Percentiles rank a stretch among this genome's conserved stretches.
Conservation (phyloP, 1,139 yeast species). For the Suhomyces anneliseae region DNA sequence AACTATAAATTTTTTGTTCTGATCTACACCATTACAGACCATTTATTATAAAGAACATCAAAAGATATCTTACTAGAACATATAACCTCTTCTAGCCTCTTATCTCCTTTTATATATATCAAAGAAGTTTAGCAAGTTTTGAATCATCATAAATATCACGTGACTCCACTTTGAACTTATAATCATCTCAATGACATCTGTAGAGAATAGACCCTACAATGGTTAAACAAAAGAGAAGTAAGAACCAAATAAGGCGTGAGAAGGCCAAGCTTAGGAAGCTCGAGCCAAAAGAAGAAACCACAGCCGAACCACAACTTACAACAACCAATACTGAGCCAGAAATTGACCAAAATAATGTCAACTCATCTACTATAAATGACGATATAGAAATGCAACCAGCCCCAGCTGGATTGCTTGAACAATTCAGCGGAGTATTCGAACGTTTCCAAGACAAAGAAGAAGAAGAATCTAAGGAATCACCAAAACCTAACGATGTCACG, state of each 20-base stretch:
- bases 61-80: no score
- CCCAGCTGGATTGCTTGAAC: conserved; percentile 16
- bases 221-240: conserved; percentile 39
- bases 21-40: no score
- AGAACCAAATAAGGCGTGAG: conserved; percentile 67
- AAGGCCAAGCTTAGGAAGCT: conserved; percentile 52
- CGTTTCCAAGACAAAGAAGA: conserved; percentile 37
- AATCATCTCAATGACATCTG: background rate
- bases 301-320: background rate
- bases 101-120: no score
- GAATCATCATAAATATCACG: background rate
- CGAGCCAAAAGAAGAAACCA: conserved; percentile 8
- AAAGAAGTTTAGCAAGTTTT: no score
- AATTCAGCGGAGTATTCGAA: conserved; percentile 43
- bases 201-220: conserved; percentile 9
- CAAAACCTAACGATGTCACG: background rate
- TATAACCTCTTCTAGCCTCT: no score
- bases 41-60: no score
- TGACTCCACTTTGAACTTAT: background rate
- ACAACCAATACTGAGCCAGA: background rate
- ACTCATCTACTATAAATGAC: background rate
- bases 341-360: conserved; percentile 1
- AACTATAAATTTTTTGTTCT: no score
- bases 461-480: conserved; percentile 18
- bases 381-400: background rate